These are phyloP conservation scores for Jamesozyma lodderae DNA, from an alignment of 805 yeast species.

Conservation along the genomic window DNA sequence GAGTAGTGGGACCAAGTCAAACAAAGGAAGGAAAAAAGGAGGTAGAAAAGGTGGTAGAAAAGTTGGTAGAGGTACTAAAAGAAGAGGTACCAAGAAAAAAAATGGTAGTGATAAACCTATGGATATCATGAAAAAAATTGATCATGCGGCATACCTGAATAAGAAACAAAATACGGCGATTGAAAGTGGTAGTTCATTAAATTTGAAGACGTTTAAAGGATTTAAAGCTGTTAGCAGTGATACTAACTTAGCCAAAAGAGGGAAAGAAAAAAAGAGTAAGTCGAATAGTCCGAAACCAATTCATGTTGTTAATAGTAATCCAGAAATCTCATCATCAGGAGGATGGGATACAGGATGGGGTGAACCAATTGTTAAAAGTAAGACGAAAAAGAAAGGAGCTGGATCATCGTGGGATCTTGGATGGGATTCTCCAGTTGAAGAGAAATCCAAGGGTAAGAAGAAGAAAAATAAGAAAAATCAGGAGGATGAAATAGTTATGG, in stretches of 20 bases:
- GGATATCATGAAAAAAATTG: conserved; percentile 22
- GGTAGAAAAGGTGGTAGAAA: conserved; percentile 3
- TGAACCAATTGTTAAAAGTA: background rate
- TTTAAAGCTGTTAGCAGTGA: conserved; percentile 14
- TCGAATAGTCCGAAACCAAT: background rate
- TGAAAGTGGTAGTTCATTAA: conserved; percentile 32
- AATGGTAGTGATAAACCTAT: conserved; percentile 14
- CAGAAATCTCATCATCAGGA: too few species aligned
- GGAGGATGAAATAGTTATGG: conserved; percentile 9
- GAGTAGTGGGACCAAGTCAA: conserved; percentile 4
- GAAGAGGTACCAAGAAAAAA: background rate
- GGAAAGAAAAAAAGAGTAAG: background rate
- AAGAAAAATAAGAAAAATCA: background rate
- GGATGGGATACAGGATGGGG: conserved; percentile 1
- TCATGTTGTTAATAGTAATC: background rate
- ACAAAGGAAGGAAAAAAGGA: conserved; percentile 5
- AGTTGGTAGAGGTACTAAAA: background rate
- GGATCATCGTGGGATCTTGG: background rate
- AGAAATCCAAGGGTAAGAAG: background rate
- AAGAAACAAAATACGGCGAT: conserved; percentile 32
- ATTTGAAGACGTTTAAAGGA: conserved; percentile 34
- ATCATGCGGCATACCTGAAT: conserved; percentile 19
- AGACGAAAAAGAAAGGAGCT: background rate
- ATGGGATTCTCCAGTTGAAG: background rate
- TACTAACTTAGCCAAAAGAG: background rate